These are phyloP conservation scores for Candida xiaguanensis DNA, from an alignment of 805 yeast species.

Conservation along the genomic window DNA sequence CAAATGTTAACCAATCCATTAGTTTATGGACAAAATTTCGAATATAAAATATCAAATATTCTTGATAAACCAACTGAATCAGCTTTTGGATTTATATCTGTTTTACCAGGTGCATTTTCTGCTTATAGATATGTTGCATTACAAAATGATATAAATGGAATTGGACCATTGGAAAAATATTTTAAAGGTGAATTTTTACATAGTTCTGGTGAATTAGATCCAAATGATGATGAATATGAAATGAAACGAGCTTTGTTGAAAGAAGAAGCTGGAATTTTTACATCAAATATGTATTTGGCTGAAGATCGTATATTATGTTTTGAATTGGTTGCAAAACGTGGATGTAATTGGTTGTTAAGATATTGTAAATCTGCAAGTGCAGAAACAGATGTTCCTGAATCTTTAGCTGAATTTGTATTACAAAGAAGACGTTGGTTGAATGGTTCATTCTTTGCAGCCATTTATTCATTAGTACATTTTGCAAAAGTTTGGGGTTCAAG, in stretches of 20 bases:
- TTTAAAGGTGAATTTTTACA: conserved; percentile 62
- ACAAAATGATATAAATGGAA: conserved; percentile 49
- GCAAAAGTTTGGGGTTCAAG: conserved; percentile 52
- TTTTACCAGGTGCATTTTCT: conserved; percentile 67
- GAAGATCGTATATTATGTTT: conserved; percentile 67
- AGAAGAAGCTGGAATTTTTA: conserved; percentile 52
- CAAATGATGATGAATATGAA: conserved; percentile 48
- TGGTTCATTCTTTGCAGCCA: conserved; percentile 66
- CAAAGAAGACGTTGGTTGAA: conserved; percentile 70
- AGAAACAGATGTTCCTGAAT: conserved; percentile 67
- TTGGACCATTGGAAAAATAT: conserved; percentile 61
- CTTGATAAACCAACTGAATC: conserved; percentile 66
- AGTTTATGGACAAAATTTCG: conserved; percentile 65
- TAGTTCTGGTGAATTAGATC: conserved; percentile 56
- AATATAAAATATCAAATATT: conserved; percentile 63
- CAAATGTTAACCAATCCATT: conserved; percentile 54
- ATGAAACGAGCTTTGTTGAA: conserved; percentile 32
- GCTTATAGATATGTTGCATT: conserved; percentile 61
- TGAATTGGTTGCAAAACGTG: conserved; percentile 57
- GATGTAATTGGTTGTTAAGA: conserved; percentile 57
- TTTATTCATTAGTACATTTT: conserved; percentile 53
- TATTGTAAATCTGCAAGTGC: conserved; percentile 63
- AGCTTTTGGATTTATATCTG: conserved; percentile 60
- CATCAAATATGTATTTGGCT: conserved; percentile 67
- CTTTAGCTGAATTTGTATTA: conserved; percentile 56